Evolutionary conservation across 116 monocot species (phyloP), one percentile per base, ranked within the genome.

Genomic region (Papilionanthe hybrid): DNA sequence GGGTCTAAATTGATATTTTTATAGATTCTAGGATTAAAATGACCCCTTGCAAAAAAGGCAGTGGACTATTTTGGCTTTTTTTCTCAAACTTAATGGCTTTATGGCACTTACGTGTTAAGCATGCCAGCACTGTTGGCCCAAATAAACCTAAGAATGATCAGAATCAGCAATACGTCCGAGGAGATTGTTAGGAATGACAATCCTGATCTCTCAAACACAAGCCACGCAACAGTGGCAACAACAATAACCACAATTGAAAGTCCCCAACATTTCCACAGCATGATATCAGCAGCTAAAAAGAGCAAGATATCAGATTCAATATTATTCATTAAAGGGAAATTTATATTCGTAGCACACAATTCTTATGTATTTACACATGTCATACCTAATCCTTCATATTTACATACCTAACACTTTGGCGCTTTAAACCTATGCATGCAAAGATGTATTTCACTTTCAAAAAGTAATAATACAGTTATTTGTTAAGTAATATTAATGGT

Each of bases 131-230:
- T 78, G 55, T 94, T 94, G 50, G 80, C 90, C 44, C 85, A 88
- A 66, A 90, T 23, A 77, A 98, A 98, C 75, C 85, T 94, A 67
- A 94, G 76, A 48, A 86, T 84, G 73, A 94, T 86, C 75, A 96
- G 76, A 78, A 94, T 90, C 45, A 98, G 89, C 78, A 98, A 82
- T 12, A 98, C 81, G 72, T 94, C 94, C 28, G 91, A 91, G 82
- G 87, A 86, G 58, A 91, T 84, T 30, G 94, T 86, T 63, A 94
- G 77, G 87, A 94, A 94, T 25, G 94, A 86, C 55, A 94, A 67
- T 77, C 89, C 97, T 72, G 97, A 93, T 80, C 78, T 78, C 81
- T 94, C 92, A 81, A 93, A 85, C 60, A 89, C 44, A 85, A 92
- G 79, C 90, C 94, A 97, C 41, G 89, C 88, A 58, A 87, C 84